Conservation (phyloP, 176 grass and related monocot genomes). For the Luzula sylvatica region DNA sequence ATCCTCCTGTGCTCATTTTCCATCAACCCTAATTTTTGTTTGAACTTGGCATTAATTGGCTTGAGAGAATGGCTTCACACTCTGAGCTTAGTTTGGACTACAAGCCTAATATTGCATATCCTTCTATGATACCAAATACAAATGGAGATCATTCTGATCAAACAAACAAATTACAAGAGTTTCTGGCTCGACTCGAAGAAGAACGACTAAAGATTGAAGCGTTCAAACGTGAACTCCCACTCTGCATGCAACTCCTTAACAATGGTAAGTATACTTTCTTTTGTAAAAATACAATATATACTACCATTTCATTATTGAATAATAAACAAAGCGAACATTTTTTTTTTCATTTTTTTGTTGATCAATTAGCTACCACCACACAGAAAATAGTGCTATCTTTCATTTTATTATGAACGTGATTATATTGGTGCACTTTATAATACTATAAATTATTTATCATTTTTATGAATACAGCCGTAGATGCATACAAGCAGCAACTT, state of each 20-base stretch:
- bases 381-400: neutral
- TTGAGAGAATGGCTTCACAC: slow-evolving; percentile 53
- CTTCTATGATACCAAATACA: slow-evolving; percentile 24
- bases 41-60: slow-evolving; percentile 4
- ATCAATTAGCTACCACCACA: neutral
- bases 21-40: slow-evolving; percentile 1
- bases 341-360: neutral
- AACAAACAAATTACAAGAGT: slow-evolving; percentile 72
- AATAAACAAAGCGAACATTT: too few species aligned
- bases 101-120: slow-evolving; percentile 36
- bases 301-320: too few species aligned
- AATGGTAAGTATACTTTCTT: slow-evolving; percentile 34
- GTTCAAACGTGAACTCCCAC: slow-evolving; percentile 95
- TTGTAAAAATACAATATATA: too few species aligned
- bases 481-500: slow-evolving; percentile 79
- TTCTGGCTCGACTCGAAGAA: slow-evolving; percentile 66
- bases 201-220: slow-evolving; percentile 94
- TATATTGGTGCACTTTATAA: slow-evolving; percentile 13
- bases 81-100: slow-evolving; percentile 89
- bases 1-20: slow-evolving; percentile 36
- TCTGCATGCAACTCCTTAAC: slow-evolving; percentile 97
- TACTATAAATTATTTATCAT: neutral
- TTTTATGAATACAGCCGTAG: slow-evolving; percentile 44
- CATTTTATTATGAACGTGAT: neutral
- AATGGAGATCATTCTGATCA: slow-evolving; percentile 28